Base-by-base conservation (phyloP, 371 early-diverging fungal species). In the Batrachochytrium dendrobatidis region DNA sequence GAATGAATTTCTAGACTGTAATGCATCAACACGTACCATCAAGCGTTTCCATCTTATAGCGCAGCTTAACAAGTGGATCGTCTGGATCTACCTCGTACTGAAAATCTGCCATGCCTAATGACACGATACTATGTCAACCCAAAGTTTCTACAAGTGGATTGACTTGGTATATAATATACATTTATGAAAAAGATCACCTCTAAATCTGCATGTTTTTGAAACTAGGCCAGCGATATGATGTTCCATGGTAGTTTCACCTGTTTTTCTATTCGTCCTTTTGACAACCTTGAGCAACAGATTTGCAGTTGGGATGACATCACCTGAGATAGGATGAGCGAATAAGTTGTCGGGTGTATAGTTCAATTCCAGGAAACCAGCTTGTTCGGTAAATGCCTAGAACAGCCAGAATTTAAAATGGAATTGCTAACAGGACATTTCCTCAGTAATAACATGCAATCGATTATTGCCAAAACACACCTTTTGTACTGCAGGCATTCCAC, bases 241-340 rank as follows among this genome's bases (percentile, higher is more conserved):
- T 5, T 45, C 5, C 6, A 45, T 45, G 6, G 46, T 5, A 5
- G 35, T 45, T 15, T 32, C 28, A 20, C 63, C 63, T 2, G 60
- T 58, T 3, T 45, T 20, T 24, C 33, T n/a, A 43, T 68, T 65
- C 34, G 59, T 31, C 20, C 64, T 29, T 52, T 75, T 59, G n/a
- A 84, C 82, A 8, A 86, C 79, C 62, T 83, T 84, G 6, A 82
- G 67, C 6, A 86, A 53, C 33, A 86, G 51, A 49, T 82, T 80
- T 3, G 75, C 45, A 2, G 81, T 73, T 15, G 64, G 56, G 25
- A 80, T 50, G 24, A 81, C 59, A 22, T 82, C 77, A 25, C 85
- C 85, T 25, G 68, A 58, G 26, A 86, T 74, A 8, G 86, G 80
- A 64, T 85, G 86, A 1, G 74, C 74, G 66, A 86, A 88, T 0